These are phyloP conservation scores for Sequoiadendron giganteum DNA, from an alignment of 75 land plant species.

Conservation along the genomic window DNA sequence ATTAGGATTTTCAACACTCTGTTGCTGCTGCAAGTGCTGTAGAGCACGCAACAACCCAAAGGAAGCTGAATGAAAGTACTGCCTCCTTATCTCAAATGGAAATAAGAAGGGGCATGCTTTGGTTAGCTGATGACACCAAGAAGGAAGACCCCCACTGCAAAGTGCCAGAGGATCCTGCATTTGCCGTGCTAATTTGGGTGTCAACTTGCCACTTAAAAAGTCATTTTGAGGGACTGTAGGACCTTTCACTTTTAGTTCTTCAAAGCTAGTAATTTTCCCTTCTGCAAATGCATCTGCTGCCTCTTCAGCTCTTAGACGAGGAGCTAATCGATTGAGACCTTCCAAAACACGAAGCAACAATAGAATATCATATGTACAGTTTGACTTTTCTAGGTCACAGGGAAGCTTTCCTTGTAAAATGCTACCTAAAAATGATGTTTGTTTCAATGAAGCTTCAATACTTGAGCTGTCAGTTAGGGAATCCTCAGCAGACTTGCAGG, in stretches of 20 bases:
- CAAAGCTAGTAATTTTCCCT: slow-evolving; percentile 22
- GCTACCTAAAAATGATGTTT: slow-evolving; percentile 36
- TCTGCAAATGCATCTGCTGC: slow-evolving; percentile 42
- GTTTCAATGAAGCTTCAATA: slow-evolving; percentile 34
- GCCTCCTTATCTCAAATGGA: slow-evolving; percentile 24
- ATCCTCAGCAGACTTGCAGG: slow-evolving; percentile 8
- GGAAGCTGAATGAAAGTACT: slow-evolving; percentile 20
- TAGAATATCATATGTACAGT: slow-evolving; percentile 34
- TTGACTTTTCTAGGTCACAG: slow-evolving; percentile 49
- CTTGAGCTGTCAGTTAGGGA: slow-evolving; percentile 11
- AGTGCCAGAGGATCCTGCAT: slow-evolving; percentile 26
- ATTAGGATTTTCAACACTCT: slow-evolving; percentile 1
- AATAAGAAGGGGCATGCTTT: slow-evolving; percentile 28
- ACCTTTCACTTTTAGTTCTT: neutral
- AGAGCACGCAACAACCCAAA: slow-evolving; percentile 24
- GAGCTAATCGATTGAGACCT: slow-evolving; percentile 39
- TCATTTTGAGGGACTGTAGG: slow-evolving; percentile 9
- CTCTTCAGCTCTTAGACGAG: slow-evolving; percentile 43
- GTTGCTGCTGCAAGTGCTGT: slow-evolving; percentile 25
- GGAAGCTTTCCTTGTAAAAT: slow-evolving; percentile 47
- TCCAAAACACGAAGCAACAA: slow-evolving; percentile 33
- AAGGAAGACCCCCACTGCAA: slow-evolving; percentile 22
- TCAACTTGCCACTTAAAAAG: slow-evolving; percentile 18
- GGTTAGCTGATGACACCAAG: slow-evolving; percentile 25
- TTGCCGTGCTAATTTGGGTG: slow-evolving; percentile 20